phyloP scores from a whole-genome alignment of 352 stramenopile genomes.

The Globisporangium nunn region DNA sequence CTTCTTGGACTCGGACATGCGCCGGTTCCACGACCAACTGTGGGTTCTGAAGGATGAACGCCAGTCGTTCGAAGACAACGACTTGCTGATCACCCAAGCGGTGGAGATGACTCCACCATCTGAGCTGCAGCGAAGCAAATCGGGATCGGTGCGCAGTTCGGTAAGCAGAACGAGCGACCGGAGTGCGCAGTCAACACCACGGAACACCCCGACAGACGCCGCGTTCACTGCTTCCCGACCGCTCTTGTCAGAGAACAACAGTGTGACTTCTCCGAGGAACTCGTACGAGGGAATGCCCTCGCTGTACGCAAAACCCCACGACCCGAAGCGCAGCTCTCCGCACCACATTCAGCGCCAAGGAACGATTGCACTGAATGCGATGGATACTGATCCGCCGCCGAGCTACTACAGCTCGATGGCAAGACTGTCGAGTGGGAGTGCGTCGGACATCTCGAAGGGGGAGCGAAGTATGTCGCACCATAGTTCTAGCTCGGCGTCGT shows the following conservation, averaged over 20 bases:
- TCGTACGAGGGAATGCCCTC: conserved; percentile 14
- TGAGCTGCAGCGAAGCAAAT: not conserved
- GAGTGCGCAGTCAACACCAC: not conserved
- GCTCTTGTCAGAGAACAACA: conserved; percentile 2
- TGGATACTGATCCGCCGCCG: conserved; percentile 3
- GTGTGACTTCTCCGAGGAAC: conserved; percentile 14
- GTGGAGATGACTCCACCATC: not conserved
- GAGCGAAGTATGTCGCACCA: not conserved
- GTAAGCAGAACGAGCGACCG: not conserved
- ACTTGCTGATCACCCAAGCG: not conserved
- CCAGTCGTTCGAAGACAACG: not conserved
- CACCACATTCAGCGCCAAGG: conserved; percentile 3
- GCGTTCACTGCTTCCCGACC: not conserved
- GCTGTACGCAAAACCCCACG: conserved; percentile 11
- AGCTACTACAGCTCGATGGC: conserved; percentile 9
- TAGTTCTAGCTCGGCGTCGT: conserved; percentile 1
- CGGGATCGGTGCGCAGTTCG: not conserved
- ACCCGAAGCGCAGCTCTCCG: not conserved
- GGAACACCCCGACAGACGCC: not conserved
- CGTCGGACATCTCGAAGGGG: not conserved
- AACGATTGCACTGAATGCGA: conserved; percentile 7
- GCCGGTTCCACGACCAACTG: conserved; percentile 61
- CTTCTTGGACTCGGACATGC: conserved; percentile 64
- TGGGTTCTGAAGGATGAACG: conserved; percentile 23
- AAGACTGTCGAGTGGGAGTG: not conserved